These are phyloP conservation scores for Aspergillus aculeatinus DNA, from an alignment of 2,329 filamentous ascomycete species.

Conservation along the genomic window DNA sequence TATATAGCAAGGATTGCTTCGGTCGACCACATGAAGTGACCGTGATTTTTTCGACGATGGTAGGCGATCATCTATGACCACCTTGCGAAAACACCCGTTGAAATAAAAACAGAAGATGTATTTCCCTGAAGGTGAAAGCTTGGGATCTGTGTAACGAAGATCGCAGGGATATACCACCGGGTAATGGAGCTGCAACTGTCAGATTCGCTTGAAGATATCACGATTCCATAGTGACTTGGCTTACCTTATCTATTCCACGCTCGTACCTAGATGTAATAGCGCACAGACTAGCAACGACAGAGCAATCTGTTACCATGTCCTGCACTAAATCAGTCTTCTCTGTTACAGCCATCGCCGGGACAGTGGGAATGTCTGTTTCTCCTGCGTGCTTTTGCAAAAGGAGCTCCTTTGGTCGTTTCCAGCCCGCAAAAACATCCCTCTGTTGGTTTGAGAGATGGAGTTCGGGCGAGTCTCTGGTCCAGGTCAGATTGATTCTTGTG, in stretches of 20 bases:
- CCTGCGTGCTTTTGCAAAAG: conserved; percentile 45
- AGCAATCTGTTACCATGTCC: conserved; percentile 94
- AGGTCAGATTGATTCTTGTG: conserved; percentile 23
- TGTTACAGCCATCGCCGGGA: conserved; percentile 57
- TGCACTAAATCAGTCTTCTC: conserved; percentile 80
- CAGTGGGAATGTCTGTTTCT: conserved; percentile 14
- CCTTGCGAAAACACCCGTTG: conserved; percentile 86
- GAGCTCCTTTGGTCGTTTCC: conserved; percentile 74
- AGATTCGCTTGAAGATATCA: not conserved
- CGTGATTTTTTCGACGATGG: conserved; percentile 72
- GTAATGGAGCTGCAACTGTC: conserved; percentile 60
- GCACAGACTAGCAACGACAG: conserved; percentile 92
- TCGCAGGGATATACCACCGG: conserved; percentile 76
- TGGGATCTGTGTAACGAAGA: conserved; percentile 55
- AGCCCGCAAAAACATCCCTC: conserved; percentile 72
- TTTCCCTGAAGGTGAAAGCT: conserved; percentile 74
- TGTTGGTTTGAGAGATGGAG: conserved; percentile 75
- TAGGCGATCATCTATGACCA: conserved; percentile 84
- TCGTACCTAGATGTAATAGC: conserved; percentile 70
- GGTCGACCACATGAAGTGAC: conserved; percentile 82
- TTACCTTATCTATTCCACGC: conserved; percentile 67
- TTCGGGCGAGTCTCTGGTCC: conserved; percentile 62
- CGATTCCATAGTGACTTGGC: conserved; percentile 16
- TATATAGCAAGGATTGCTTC: conserved; percentile 74
- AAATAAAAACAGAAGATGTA: conserved; percentile 93